Percentiles rank a stretch among this genome's conserved stretches.
Conservation (phyloP, 352 stramenopile genomes). For the Pythium rhizo-oryzae region DNA sequence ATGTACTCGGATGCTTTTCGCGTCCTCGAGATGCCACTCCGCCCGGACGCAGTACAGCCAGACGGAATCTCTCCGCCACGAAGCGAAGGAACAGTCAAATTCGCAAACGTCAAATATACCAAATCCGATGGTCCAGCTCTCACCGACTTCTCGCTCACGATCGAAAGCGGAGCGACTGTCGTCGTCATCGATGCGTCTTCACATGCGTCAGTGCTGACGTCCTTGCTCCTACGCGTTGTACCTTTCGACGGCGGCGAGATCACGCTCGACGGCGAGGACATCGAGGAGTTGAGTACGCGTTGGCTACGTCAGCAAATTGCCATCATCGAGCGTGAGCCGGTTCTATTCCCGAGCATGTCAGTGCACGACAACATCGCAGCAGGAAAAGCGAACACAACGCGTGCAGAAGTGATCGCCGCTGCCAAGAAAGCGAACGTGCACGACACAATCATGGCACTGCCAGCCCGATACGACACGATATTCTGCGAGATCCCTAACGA, state of each 20-base stretch:
- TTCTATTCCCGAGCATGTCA: constrained; percentile 59
- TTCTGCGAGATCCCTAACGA: background rate
- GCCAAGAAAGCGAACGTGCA: constrained; percentile 16
- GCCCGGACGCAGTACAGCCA: too few species aligned
- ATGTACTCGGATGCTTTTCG: too few species aligned
- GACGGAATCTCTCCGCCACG: too few species aligned
- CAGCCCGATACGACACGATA: constrained; percentile 40
- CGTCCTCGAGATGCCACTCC: too few species aligned
- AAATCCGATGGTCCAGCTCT: too few species aligned
- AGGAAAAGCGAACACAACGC: constrained; percentile 10
- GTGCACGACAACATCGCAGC: constrained; percentile 86
- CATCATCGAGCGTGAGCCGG: constrained; percentile 66
- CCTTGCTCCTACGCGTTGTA: background rate
- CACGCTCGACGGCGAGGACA: constrained; percentile 23
- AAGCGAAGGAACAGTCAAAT: too few species aligned
- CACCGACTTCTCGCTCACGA: too few species aligned
- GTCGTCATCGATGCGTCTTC: background rate
- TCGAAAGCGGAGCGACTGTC: too few species aligned
- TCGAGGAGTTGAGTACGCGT: constrained; percentile 63
- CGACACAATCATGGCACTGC: constrained; percentile 29
- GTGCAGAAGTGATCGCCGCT: background rate
- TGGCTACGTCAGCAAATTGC: constrained; percentile 35
- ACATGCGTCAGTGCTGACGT: background rate
- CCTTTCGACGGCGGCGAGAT: background rate
- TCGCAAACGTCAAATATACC: too few species aligned